These are phyloP conservation scores for Lepidopterella palustris DNA, from an alignment of 495 filamentous ascomycete genomes.

Conservation along the genomic window DNA sequence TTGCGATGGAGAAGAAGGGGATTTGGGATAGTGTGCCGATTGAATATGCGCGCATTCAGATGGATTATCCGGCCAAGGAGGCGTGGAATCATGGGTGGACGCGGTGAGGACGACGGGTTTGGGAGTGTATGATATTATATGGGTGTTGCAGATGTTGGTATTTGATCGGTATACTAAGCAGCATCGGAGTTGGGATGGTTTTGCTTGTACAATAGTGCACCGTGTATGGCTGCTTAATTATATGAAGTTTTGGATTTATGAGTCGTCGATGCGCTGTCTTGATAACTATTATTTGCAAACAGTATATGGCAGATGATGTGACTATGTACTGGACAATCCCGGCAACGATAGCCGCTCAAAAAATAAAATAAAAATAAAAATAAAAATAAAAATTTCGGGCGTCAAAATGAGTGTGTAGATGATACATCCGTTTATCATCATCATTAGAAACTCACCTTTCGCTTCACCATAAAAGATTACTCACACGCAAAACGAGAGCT, in stretches of 20 bases:
- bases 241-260: too few species aligned
- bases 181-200: not conserved
- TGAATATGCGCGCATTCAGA: constrained; percentile 80
- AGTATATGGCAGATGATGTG: not conserved
- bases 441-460: not conserved
- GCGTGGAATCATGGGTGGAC: constrained; percentile 77
- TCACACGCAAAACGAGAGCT: not conserved
- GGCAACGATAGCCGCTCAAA: not conserved
- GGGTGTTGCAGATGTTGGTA: not conserved
- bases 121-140: constrained; percentile 4
- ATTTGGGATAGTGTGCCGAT: constrained; percentile 69
- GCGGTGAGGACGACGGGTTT: constrained; percentile 5
- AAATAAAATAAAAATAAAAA: not conserved
- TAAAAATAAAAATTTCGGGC: not conserved
- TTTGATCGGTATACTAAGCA: not conserved
- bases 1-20: constrained; percentile 79
- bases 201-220: not conserved
- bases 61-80: constrained; percentile 62
- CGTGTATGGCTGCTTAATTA: too few species aligned
- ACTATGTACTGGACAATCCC: not conserved
- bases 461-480: not conserved
- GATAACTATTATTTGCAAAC: not conserved
- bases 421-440: not conserved
- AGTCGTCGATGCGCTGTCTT: too few species aligned
- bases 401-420: not conserved